These are phyloP conservation scores for Ceriops zippeliana DNA, from an alignment of 345 rosid species.

Conservation along the genomic window DNA sequence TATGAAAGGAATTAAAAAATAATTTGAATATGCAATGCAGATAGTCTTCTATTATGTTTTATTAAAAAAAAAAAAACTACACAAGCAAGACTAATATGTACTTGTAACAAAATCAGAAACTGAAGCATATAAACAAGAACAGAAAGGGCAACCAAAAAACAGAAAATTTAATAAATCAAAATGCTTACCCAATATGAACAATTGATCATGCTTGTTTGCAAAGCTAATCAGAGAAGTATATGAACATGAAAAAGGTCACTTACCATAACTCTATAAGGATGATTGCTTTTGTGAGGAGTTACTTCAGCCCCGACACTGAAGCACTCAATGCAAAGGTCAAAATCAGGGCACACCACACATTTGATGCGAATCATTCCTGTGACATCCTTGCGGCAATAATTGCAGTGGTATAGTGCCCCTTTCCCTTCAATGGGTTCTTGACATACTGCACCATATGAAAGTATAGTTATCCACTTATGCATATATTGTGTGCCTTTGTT, in stretches of 20 bases:
- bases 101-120: no score
- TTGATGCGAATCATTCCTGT: constrained; percentile 81
- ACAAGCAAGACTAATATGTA: no score
- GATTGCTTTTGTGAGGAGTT: constrained; percentile 67
- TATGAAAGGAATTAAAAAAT: neutral
- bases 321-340: constrained; percentile 93
- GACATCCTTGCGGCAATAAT: constrained; percentile 82
- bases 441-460: constrained; percentile 32
- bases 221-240: no score
- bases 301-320: constrained; percentile 84
- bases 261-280: constrained; percentile 88
- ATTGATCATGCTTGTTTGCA: no score
- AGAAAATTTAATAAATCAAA: no score
- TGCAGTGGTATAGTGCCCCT: constrained; percentile 70
- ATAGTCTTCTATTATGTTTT: neutral
- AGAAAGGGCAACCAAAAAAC: no score
- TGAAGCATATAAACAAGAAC: no score
- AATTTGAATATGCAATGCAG: neutral
- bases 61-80: no score
- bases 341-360: constrained; percentile 81
- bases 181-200: no score
- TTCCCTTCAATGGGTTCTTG: constrained; percentile 46
- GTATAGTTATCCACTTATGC: neutral
- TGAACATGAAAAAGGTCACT: neutral
- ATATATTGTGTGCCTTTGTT: neutral